Evolutionary conservation across 2,329 filamentous ascomycete species (phyloP), one percentile per base, ranked within the genome.

Genomic region (Camillea tinctor): DNA sequence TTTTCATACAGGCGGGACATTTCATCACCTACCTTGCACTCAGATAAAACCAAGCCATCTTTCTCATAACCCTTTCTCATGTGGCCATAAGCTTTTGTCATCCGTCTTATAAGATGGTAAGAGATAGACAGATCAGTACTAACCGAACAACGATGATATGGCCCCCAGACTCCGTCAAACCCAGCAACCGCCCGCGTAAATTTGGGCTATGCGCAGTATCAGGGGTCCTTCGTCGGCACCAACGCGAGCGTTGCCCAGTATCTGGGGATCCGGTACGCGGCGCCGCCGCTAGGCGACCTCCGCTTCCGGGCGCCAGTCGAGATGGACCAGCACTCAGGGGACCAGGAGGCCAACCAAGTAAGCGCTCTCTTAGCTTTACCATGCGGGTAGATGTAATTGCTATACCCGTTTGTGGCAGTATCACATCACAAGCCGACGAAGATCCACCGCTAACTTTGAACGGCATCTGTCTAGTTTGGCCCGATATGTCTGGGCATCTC

Each of bases 261-360:
- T 66, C 72, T 80, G 2, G 80, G 80, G 13, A 72, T 81, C 70
- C 80, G 82, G 50, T 86, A 80, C 68, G 84, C 84, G 11, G 75
- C 77, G 15, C 74, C 82, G n/a, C 83, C 84, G 4, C 58, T 80
- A 0, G 80, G 77, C 1, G 73, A 82, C 48, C 72, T 84, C 36
- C 77, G 84, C 56, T 86, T 81, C 75, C 73, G 79, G 23, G 79
- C 81, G 19, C 83, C 84, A 0, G 71, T 75, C 17, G 73, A 78
- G 36, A 82, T 82, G 2, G 71, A 69, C 2, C 71, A 60, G 3
- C 68, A 71, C 11, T 60, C 68, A 0, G 66, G 64, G 2, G 68
- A 74, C 0, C 75, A 79, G 70, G 68, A 75, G 58, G 74, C 77
- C 17, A 66, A 75, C 58, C 51, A 72, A 65, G 74, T 77, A 51